phyloP scores from a whole-genome alignment of 2,329 filamentous ascomycete genomes.

The Aspergillaceae sp. region DNA sequence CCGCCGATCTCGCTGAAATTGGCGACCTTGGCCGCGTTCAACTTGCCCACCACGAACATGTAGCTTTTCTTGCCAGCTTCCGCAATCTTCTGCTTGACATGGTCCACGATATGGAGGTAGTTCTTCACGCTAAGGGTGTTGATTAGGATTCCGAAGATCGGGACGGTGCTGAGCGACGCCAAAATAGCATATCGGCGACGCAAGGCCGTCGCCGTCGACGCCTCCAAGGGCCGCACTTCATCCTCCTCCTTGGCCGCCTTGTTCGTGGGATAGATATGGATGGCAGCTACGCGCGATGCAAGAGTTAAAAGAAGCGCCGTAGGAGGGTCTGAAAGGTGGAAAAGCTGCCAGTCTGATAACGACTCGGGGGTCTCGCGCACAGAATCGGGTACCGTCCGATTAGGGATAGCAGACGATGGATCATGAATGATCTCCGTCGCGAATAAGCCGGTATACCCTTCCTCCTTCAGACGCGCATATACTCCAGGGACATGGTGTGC shows the following conservation, averaged over 20 bases:
- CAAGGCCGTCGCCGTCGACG: constrained; percentile 51
- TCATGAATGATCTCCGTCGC: constrained; percentile 67
- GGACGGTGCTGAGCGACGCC: constrained; percentile 67
- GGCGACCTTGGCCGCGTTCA: constrained; percentile 90
- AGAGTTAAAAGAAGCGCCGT: constrained; percentile 79
- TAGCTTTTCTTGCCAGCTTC: constrained; percentile 88
- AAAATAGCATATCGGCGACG: constrained; percentile 83
- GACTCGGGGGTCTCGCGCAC: constrained; percentile 37
- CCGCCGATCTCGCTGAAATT: constrained; percentile 94
- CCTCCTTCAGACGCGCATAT: constrained; percentile 43
- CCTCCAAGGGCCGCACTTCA: constrained; percentile 35
- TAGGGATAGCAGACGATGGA: constrained; percentile 73
- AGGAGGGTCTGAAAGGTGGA: constrained; percentile 76
- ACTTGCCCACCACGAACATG: constrained; percentile 89
- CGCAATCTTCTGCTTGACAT: constrained; percentile 63
- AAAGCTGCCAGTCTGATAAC: constrained; percentile 63
- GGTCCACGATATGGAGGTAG: constrained; percentile 71
- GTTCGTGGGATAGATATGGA: constrained; percentile 66
- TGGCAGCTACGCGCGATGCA: constrained; percentile 66
- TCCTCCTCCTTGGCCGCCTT: constrained; percentile 15
- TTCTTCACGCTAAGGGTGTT: constrained; percentile 91
- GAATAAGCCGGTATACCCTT: constrained; percentile 63
- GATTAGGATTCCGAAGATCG: constrained; percentile 87
- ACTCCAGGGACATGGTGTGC: constrained; percentile 62
- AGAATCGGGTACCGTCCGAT: constrained; percentile 58